phyloP scores from a whole-genome alignment of 352 stramenopile genomes.

The Globisporangium iwayamae region DNA sequence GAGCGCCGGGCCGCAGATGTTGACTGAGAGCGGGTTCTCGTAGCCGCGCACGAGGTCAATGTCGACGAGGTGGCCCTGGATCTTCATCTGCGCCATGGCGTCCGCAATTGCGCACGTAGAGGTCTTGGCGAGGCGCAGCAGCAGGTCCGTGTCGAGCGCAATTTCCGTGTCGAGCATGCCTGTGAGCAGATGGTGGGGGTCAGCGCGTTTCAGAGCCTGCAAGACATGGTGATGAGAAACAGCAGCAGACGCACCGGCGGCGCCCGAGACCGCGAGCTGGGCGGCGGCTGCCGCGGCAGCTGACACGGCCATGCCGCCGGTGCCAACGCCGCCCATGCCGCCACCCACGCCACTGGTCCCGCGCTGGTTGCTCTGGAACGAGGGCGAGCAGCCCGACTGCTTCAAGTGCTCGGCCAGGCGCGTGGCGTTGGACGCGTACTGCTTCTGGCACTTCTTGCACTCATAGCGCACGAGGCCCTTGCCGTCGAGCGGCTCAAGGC shows the following conservation, averaged over 20 bases:
- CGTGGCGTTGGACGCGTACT: constrained; percentile 84
- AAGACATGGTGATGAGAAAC: constrained; percentile 24
- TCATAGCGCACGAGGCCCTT: constrained; percentile 81
- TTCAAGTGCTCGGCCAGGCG: constrained; percentile 75
- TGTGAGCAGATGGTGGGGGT: constrained; percentile 42
- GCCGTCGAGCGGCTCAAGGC: constrained; percentile 59
- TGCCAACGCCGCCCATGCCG: constrained; percentile 1
- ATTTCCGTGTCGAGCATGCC: constrained; percentile 70
- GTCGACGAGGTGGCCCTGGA: constrained; percentile 76
- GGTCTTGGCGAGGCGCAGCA: constrained; percentile 70
- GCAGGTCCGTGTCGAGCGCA: constrained; percentile 53
- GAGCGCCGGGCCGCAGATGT: constrained; percentile 73
- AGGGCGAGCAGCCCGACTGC: constrained; percentile 61
- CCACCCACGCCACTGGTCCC: constrained; percentile 14
- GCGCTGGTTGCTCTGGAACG: constrained; percentile 83
- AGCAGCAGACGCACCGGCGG: constrained; percentile 24
- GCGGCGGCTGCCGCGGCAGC: constrained; percentile 24
- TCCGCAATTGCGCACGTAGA: constrained; percentile 81
- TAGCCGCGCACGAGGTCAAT: constrained; percentile 67
- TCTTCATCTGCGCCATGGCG: constrained; percentile 70
- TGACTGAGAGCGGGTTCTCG: constrained; percentile 46
- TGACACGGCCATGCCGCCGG: constrained; percentile 15
- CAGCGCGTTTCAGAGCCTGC: constrained; percentile 42
- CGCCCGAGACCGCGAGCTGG: constrained; percentile 25
- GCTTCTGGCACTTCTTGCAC: constrained; percentile 87